These are phyloP conservation scores for Aureobasidium sp. DNA, from an alignment of 2,329 filamentous ascomycete species.

Conservation along the genomic window DNA sequence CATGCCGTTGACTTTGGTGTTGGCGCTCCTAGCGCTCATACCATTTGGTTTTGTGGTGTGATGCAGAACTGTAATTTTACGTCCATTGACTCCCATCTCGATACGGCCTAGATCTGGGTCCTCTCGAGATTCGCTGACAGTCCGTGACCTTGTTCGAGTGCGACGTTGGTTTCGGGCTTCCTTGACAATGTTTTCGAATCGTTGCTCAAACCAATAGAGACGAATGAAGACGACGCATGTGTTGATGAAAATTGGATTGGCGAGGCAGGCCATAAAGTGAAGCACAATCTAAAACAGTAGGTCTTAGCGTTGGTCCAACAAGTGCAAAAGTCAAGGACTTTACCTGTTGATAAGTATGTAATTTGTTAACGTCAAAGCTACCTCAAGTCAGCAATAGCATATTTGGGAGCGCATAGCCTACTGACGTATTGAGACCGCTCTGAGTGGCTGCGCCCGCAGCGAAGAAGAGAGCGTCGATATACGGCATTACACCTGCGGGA, in stretches of 20 bases:
- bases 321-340: not conserved
- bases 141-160: slow-evolving; percentile 53
- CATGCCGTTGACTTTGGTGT: slow-evolving; percentile 38
- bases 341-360: slow-evolving; percentile 41
- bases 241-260: slow-evolving; percentile 78
- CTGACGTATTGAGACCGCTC: slow-evolving; percentile 76
- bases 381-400: slow-evolving; percentile 10
- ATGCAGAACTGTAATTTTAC: slow-evolving; percentile 59
- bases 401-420: not conserved
- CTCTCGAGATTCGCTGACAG: slow-evolving; percentile 37
- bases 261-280: slow-evolving; percentile 62
- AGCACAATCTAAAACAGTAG: slow-evolving; percentile 52
- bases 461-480: slow-evolving; percentile 86
- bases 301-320: not conserved
- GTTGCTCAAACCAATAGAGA: slow-evolving; percentile 96
- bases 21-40: slow-evolving; percentile 39
- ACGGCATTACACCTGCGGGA: slow-evolving; percentile 54
- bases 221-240: slow-evolving; percentile 83
- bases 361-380: slow-evolving; percentile 41
- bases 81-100: slow-evolving; percentile 57
- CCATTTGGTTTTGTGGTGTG: slow-evolving; percentile 46
- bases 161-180: slow-evolving; percentile 61
- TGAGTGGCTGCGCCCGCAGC: slow-evolving; percentile 81
- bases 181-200: slow-evolving; percentile 74
- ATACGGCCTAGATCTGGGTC: slow-evolving; percentile 41